Conservation (phyloP, 768 basidiomycete genomes). For the Porphyrellus cyaneotinctus region DNA sequence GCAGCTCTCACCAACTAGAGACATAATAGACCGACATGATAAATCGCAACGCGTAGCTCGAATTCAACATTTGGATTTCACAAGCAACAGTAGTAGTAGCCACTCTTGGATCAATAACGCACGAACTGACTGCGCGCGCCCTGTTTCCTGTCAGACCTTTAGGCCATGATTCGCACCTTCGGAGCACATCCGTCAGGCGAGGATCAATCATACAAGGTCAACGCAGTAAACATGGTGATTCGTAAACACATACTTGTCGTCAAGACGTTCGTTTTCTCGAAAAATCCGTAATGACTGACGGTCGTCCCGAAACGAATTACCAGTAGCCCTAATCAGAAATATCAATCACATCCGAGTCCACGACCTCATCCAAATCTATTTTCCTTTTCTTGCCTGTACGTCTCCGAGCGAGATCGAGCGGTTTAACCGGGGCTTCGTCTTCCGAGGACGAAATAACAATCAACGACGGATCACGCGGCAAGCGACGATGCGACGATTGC, state of each 20-base stretch:
- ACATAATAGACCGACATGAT: too few species aligned
- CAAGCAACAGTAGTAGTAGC: too few species aligned
- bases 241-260: neutral
- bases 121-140: too few species aligned
- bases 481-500: constrained; percentile 12
- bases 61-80: too few species aligned
- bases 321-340: constrained; percentile 37
- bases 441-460: constrained; percentile 21
- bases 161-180: neutral
- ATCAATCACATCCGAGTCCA: constrained; percentile 50
- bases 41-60: too few species aligned
- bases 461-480: constrained; percentile 21
- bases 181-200: too few species aligned
- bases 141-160: too few species aligned
- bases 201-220: too few species aligned
- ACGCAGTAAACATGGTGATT: too few species aligned
- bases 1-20: too few species aligned
- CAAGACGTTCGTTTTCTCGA: neutral
- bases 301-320: neutral
- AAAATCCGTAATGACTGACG: neutral
- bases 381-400: constrained; percentile 1
- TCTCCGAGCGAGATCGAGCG: constrained; percentile 7
- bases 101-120: too few species aligned
- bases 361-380: constrained; percentile 34
- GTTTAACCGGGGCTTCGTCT: constrained; percentile 7